A percentile compares a stretch with the other conserved stretches of the same genome.
These are phyloP conservation scores for Corynespora cassiicola DNA, from an alignment of 2,329 filamentous ascomycete genomes.

Conservation along the genomic window DNA sequence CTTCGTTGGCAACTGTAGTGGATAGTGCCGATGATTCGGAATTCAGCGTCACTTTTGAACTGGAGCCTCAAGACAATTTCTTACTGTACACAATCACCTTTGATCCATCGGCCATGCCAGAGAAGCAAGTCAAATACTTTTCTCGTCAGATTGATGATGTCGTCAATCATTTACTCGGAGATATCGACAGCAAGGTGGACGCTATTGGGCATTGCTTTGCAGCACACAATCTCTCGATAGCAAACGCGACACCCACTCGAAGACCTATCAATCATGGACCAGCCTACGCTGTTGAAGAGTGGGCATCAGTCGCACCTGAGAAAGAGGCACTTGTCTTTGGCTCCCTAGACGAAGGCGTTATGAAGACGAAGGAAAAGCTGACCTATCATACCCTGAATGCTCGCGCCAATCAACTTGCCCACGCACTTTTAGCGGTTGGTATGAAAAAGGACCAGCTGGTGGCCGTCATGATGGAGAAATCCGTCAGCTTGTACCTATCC, in stretches of 20 bases:
- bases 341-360: constrained; percentile 48
- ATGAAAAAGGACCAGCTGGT: constrained; percentile 64
- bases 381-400: constrained; percentile 71
- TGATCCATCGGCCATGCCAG: constrained; percentile 60
- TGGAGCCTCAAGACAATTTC: constrained; percentile 66
- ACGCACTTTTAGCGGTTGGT: constrained; percentile 57
- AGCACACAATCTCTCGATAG: constrained; percentile 44
- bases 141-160: constrained; percentile 67
- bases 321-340: constrained; percentile 71
- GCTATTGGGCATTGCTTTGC: constrained; percentile 30
- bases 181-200: constrained; percentile 41
- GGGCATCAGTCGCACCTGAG: constrained; percentile 57
- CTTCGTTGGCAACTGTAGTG: constrained; percentile 59
- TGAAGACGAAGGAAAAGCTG: constrained; percentile 51
- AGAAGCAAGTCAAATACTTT: constrained; percentile 63
- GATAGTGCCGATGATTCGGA: constrained; percentile 75
- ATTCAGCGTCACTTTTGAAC: constrained; percentile 76
- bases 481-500: constrained; percentile 71
- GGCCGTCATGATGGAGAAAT: constrained; percentile 82
- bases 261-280: constrained; percentile 32
- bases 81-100: constrained; percentile 63
- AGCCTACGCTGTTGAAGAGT: constrained; percentile 59
- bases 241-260: constrained; percentile 44
- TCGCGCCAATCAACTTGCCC: constrained; percentile 69
- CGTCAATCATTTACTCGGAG: constrained; percentile 50